Conservation (phyloP, 305 asterid genomes). For the Fraxinus platypoda region DNA sequence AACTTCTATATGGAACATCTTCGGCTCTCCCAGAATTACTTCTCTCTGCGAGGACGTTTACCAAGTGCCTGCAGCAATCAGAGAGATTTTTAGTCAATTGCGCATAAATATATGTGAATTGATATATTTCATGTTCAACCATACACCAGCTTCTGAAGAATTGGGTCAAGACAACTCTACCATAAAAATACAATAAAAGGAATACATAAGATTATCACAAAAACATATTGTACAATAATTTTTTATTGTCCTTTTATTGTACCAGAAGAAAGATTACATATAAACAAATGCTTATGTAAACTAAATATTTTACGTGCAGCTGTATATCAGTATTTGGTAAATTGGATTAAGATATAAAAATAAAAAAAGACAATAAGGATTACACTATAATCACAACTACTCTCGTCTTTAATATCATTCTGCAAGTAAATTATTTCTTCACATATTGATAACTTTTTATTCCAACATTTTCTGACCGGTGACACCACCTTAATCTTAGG, state of each 20-base stretch:
- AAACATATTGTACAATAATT: background rate
- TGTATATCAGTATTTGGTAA: background rate
- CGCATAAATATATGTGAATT: background rate
- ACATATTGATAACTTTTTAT: background rate
- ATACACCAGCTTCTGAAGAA: background rate
- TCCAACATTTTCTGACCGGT: background rate
- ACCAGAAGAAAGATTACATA: background rate
- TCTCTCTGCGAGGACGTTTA: constrained; percentile 55
- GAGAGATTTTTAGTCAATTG: constrained; percentile 3
- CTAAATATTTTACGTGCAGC: background rate
- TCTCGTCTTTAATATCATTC: background rate
- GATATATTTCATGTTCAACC: background rate
- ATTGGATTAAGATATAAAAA: background rate
- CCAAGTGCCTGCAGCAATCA: constrained; percentile 60
- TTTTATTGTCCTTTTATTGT: background rate
- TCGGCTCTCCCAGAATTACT: constrained; percentile 40
- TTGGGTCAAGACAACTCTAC: background rate
- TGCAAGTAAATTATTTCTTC: background rate
- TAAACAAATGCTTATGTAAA: background rate
- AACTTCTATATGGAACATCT: constrained; percentile 50
- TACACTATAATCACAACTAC: background rate
- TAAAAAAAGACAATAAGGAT: background rate
- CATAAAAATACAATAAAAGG: background rate
- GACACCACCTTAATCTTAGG: background rate
- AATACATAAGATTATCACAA: background rate